Evolutionary conservation across 768 basidiomycete genomes (phyloP), one percentile per base, ranked within the genome.

Genomic region (Dacryopinax spathularia): DNA sequence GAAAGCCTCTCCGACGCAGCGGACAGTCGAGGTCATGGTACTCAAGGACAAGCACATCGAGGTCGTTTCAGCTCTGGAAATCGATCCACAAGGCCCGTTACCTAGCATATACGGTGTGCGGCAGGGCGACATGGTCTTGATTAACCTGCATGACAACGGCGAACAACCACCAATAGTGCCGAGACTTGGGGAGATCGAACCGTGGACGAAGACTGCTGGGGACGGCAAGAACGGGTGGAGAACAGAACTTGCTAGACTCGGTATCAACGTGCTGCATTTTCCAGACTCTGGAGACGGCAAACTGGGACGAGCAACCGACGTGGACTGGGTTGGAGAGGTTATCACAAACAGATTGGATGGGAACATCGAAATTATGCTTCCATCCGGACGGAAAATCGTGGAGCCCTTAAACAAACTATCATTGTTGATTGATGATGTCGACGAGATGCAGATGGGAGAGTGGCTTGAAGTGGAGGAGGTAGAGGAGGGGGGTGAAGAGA

Each of bases 301-400:
- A 60, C 29, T 66, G 66, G 33, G 75, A 73, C 61, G 79, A 16
- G 80, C 68, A 70, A 73, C 7, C 71, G 75, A 48, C 0, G 70
- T 90, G 25, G 75, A 78, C 44, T 97, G 93, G 93, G 84, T 89
- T 62, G 93, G 93, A 25, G 90, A 95, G 76, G 91, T 96, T n/a
- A 63, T 62, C 18, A 82, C 81, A 33, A 82, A 80, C 72, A 78
- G 81, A 61, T 75, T 86, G 31, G 85, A 91, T 66, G 91, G 90
- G 15, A 80, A 80, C 3, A 80, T 89, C 27, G 82, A 87, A 69
- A 80, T 95, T 36, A 82, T 81, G 33, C 81, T 91, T 64, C 84
- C 90, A 15, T 82, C 84, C 68, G 78, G 77, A 59, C 71, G 74
- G 13, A 72, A 75, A 1, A 73, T 73, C 20, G 71, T 76, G 12